Percentiles rank a stretch among this genome's conserved stretches.
Conservation (phyloP, 2,329 filamentous ascomycete species). For the Acrocalymma vagum region DNA sequence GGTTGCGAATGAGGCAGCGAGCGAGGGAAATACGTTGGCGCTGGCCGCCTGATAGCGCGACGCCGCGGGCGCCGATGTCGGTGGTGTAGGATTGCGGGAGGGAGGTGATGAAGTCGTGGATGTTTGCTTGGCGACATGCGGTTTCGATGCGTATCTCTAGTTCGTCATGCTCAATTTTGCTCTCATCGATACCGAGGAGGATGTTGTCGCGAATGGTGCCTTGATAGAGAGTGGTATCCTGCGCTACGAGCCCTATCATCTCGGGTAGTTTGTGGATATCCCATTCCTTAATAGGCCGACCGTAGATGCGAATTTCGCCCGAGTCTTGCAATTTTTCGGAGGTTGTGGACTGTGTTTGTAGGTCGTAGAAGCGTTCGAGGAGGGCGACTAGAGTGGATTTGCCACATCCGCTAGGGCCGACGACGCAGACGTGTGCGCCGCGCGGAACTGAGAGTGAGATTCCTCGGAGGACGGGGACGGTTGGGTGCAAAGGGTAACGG, state of each 20-base stretch:
- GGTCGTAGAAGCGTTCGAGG: slow-evolving; percentile 92
- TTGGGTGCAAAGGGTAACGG: slow-evolving; percentile 85
- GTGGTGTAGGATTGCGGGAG: slow-evolving; percentile 58
- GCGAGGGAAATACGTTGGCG: slow-evolving; percentile 57
- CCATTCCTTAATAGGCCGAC: slow-evolving; percentile 66
- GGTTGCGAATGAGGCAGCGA: slow-evolving; percentile 55
- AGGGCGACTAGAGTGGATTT: slow-evolving; percentile 91
- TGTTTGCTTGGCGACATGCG: slow-evolving; percentile 72
- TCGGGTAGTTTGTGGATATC: slow-evolving; percentile 80
- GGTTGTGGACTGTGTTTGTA: slow-evolving; percentile 11
- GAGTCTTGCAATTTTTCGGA: slow-evolving; percentile 74
- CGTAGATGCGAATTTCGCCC: slow-evolving; percentile 84
- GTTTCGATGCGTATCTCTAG: slow-evolving; percentile 65
- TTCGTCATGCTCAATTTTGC: slow-evolving; percentile 64
- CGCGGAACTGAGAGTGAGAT: slow-evolving; percentile 76
- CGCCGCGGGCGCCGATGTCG: slow-evolving; percentile 53
- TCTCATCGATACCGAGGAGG: slow-evolving; percentile 52
- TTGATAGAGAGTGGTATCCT: slow-evolving; percentile 56
- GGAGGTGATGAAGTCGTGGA: slow-evolving; percentile 56
- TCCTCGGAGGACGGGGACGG: slow-evolving; percentile 85
- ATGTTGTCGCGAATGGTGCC: slow-evolving; percentile 59
- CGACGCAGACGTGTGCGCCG: slow-evolving; percentile 82
- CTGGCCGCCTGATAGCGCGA: slow-evolving; percentile 56
- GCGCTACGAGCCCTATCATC: slow-evolving; percentile 73
- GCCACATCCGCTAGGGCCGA: slow-evolving; percentile 88